Evolutionary conservation across 177 flowering plant species (phyloP), one percentile per base, ranked within the genome.

Genomic region (Vitis hybrid): DNA sequence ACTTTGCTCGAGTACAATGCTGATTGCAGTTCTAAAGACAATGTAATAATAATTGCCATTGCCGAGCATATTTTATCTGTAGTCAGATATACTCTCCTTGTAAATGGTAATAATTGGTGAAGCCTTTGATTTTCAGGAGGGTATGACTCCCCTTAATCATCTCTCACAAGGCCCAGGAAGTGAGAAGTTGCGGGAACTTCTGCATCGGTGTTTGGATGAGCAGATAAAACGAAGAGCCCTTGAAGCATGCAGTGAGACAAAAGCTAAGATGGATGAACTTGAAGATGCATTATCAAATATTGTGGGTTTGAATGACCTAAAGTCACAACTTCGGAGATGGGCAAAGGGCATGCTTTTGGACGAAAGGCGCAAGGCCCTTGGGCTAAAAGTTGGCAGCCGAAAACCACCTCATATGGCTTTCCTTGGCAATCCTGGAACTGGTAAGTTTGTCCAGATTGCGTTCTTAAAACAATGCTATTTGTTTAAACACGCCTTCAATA

Each of bases 291-390:
- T 96, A 60, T 82, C 88, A 14, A 81, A 82, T 66, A 84, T 96
- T 40, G 93, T 91, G 56, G 99, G 99, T n/a, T 73, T 96, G 81
- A 69, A 91, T 77, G 97, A 91, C 10, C 87, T 96, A 67, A 96
- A 94, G 75, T 63, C 79, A 66, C 99, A 96, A 68, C 85, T 96
- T 12, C 79, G 87, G 62, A 96, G 90, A 80, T 96, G 99, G 99
- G 99, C 98, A 51, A 96, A 88, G 78, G 99, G 99, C 56, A 94
- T 96, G 98, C 92, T 96, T 69, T 81, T 96, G 76, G 99, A 96
- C 81, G 98, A 96, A 87, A 92, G 89, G 81, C 97, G 98, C 35
- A 85, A 89, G 70, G 91, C 98, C 57, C 90, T 96, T 64, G 99
- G 98, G 56, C 85, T 94, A 12, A 86, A 86, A 80, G 88, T 96